Evolutionary conservation across 345 rosid genomes (phyloP).

Genomic region (Arabidopsis thaliana): TAIR10.1 NC_003075.7:6116501-6117000

Average conservation of each 20-base stretch:
- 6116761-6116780: constrained; percentile 18
- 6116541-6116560: too few species aligned
- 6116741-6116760: not conserved
- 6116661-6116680: constrained; percentile 7
- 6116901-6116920: constrained; percentile 29
- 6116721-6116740: not conserved
- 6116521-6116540: too few species aligned
- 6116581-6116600: too few species aligned
- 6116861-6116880: constrained; percentile 63
- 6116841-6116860: constrained; percentile 60
- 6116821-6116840: constrained; percentile 48
- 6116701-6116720: constrained; percentile 38
- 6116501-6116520: too few species aligned
- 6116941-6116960: constrained; percentile 21
- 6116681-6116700: constrained; percentile 27
- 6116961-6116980: constrained; percentile 32
- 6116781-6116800: constrained; percentile 9
- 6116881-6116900: constrained; percentile 52
- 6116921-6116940: constrained; percentile 14
- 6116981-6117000: constrained; percentile 54
- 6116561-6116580: too few species aligned
- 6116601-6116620: not conserved
- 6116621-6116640: not conserved
- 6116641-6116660: constrained; percentile 4
- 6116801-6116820: constrained; percentile 20